phyloP scores from a whole-genome alignment of 345 rosid genomes.

The Dipteronia sinensis region DNA sequence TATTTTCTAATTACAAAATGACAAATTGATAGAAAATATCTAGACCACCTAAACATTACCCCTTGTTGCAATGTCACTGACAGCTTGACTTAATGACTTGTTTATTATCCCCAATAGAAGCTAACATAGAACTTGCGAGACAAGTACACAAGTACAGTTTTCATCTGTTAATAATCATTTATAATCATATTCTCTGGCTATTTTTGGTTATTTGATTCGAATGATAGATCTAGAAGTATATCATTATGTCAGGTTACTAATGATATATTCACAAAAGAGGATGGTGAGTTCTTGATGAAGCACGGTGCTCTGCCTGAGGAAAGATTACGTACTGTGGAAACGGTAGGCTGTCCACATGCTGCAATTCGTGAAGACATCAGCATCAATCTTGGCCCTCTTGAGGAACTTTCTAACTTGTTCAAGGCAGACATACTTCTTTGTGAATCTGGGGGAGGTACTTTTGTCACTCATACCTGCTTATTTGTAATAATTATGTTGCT shows the following conservation, averaged over 20 bases:
- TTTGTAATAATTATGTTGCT: background rate
- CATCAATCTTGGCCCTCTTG: constrained; percentile 95
- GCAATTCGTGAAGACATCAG: constrained; percentile 99
- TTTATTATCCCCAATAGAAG: background rate
- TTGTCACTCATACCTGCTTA: background rate
- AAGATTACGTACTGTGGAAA: constrained; percentile 91
- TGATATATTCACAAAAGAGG: constrained; percentile 97
- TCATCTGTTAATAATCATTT: background rate
- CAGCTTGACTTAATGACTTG: too few relatives aligned
- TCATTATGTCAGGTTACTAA: constrained; percentile 72
- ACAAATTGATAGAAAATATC: too few relatives aligned
- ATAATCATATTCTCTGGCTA: background rate
- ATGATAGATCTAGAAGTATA: constrained; percentile 8
- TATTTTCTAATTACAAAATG: too few relatives aligned
- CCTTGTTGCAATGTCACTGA: too few relatives aligned
- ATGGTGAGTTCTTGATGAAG: constrained; percentile 92
- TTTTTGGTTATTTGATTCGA: constrained; percentile 12
- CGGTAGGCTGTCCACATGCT: constrained; percentile 98
- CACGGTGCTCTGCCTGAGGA: constrained; percentile 90
- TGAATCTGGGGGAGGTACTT: constrained; percentile 96
- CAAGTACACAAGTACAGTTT: background rate
- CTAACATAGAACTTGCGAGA: background rate
- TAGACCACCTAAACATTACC: too few relatives aligned
- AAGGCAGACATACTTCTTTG: constrained; percentile 91
- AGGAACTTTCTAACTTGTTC: constrained; percentile 86